Percentiles rank a stretch among this genome's conserved stretches.
phyloP scores from a whole-genome alignment of 78 protist species.

The Anaeramoeba flamelloides region DNA sequence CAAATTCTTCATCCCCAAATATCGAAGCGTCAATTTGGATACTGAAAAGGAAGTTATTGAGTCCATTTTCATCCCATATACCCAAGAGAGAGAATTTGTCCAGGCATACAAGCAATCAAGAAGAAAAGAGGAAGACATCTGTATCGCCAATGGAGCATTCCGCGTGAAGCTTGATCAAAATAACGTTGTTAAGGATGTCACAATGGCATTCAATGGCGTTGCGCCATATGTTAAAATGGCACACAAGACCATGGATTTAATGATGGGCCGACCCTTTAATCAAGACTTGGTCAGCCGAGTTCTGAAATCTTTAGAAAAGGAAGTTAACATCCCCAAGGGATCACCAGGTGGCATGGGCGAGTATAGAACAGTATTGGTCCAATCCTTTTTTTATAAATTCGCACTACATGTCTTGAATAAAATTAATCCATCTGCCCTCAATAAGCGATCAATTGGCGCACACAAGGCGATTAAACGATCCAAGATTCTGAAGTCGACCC shows the following conservation, averaged over 20 bases:
- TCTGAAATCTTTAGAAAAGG: neutral
- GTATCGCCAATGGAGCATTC: slow-evolving; percentile 6
- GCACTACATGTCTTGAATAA: neutral
- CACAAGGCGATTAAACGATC: neutral
- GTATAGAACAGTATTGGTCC: neutral
- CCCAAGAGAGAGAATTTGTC: slow-evolving; percentile 1
- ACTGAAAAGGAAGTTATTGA: neutral
- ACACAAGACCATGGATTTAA: neutral
- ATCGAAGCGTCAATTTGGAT: slow-evolving; percentile 1
- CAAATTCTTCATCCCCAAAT: neutral
- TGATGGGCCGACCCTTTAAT: neutral
- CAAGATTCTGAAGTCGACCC: neutral
- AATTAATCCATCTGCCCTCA: neutral
- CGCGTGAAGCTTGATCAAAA: slow-evolving; percentile 5
- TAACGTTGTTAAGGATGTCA: neutral
- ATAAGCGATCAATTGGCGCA: neutral
- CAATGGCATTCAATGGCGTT: neutral
- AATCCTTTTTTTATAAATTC: neutral
- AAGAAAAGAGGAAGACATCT: slow-evolving; percentile 11
- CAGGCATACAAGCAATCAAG: slow-evolving; percentile 6
- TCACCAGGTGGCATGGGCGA: neutral
- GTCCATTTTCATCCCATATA: neutral
- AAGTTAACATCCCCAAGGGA: neutral
- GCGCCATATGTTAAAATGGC: neutral
- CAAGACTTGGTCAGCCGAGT: neutral